phyloP scores from a whole-genome alignment of 192 early-diverging fungal species.

The Haplosporangium gracile region DNA sequence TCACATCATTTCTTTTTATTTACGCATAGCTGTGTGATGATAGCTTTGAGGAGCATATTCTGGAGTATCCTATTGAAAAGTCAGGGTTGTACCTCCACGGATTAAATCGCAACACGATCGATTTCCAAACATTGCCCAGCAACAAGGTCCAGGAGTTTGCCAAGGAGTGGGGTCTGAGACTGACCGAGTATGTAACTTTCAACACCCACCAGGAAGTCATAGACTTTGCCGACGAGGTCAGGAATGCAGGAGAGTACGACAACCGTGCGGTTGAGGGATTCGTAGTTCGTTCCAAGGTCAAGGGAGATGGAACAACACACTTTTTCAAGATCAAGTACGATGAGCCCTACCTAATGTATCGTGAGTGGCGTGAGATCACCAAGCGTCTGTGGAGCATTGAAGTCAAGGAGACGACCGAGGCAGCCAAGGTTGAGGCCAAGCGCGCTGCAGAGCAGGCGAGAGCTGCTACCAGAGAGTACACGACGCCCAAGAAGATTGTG shows the following conservation, averaged over 20 bases:
- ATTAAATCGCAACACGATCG: constrained; percentile 83
- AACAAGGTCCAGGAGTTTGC: constrained; percentile 73
- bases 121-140: constrained; percentile 80
- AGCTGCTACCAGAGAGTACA: background rate
- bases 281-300: constrained; percentile 82
- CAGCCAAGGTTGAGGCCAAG: constrained; percentile 3
- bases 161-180: constrained; percentile 79
- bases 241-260: constrained; percentile 73
- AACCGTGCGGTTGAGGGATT: constrained; percentile 90
- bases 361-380: constrained; percentile 97
- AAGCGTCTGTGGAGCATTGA: constrained; percentile 63
- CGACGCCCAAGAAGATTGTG: background rate
- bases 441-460: constrained; percentile 12
- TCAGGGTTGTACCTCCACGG: constrained; percentile 94
- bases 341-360: constrained; percentile 93
- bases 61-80: constrained; percentile 83
- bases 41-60: constrained; percentile 94
- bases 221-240: constrained; percentile 76
- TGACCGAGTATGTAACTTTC: constrained; percentile 66
- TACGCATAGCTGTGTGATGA: constrained; percentile 89
- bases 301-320: constrained; percentile 23
- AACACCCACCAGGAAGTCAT: constrained; percentile 74
- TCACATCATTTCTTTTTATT: background rate
- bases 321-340: constrained; percentile 98
- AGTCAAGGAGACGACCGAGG: constrained; percentile 24